Base-by-base conservation (phyloP, 2,329 filamentous ascomycete species). In the Paraconiothyrium sp. region DNA sequence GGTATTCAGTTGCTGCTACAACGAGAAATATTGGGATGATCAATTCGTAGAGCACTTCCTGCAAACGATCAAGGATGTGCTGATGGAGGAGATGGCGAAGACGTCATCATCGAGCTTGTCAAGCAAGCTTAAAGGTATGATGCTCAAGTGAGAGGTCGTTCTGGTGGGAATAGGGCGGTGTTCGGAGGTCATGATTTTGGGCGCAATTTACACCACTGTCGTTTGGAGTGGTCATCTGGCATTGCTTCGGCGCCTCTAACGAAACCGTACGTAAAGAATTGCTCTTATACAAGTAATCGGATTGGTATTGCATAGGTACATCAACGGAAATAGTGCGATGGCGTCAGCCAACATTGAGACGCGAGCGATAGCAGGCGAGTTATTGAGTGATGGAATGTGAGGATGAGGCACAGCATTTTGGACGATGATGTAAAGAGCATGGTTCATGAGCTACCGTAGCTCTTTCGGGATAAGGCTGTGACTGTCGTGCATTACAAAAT, bases 11-110 rank as follows among this genome's bases (percentile, higher is more conserved):
- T 62, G 65, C 39, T 69, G 65, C 22, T 72, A 62, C 34, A 72
- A 72, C 37, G 67, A 72, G 56, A 71, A 61, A 46, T 72, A 61
- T 51, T 72, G 69, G 69, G 63, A 66, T 7, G 58, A 58, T 34
- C 60, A 50, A n/a, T 63, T 60, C 37, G 63, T 67, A 32, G 60
- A 57, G 22, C 30, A 14, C n/a, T 52, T 72, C 11, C 54, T 72
- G 14, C 46, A 59, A 8, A 58, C 49, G 6, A 68, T 72, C 39
- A 60, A 63, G 44, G 62, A 65, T 39, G 59, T 62, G n/a, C 35
- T 70, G 51, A 57, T 68, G 44, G 61, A 61, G 43, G 62, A 69
- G 35, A 57, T 65, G 47, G 50, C 39, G 20, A 49, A 58, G 44
- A 41, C 22, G 24, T 47, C 58, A 20, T 43, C 32, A 4, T 11